phyloP scores from a whole-genome alignment of 805 yeast genomes.

The Debaryomyces tyrocola region DNA sequence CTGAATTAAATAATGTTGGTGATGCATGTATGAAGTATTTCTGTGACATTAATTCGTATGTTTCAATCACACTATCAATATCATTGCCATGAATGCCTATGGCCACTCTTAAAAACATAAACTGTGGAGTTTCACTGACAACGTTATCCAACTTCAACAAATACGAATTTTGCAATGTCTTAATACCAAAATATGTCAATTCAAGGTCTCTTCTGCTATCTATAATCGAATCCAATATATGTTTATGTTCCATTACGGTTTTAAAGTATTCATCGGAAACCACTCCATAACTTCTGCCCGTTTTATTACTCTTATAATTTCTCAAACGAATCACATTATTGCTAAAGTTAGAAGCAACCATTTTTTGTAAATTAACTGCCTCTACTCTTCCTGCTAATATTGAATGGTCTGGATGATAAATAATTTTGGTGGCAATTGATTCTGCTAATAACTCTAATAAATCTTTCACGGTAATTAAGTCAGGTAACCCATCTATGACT shows the following conservation, averaged over 20 bases:
- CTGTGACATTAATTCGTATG: slow-evolving; percentile 83
- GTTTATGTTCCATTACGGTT: slow-evolving; percentile 62
- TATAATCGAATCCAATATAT: slow-evolving; percentile 69
- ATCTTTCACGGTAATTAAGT: slow-evolving; percentile 13
- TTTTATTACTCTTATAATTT: slow-evolving; percentile 9
- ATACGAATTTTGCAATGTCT: slow-evolving; percentile 88
- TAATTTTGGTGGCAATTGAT: slow-evolving; percentile 31
- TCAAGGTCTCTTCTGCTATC: slow-evolving; percentile 75
- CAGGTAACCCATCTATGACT: slow-evolving; percentile 20
- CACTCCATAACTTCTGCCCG: slow-evolving; percentile 46
- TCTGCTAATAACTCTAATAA: slow-evolving; percentile 32
- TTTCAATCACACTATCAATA: slow-evolving; percentile 66
- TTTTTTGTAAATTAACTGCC: slow-evolving; percentile 26
- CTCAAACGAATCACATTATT: slow-evolving; percentile 20
- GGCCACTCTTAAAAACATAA: slow-evolving; percentile 85
- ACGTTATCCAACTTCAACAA: slow-evolving; percentile 54
- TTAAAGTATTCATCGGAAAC: slow-evolving; percentile 65
- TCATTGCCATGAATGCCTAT: slow-evolving; percentile 82
- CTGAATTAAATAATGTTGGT: slow-evolving; percentile 93
- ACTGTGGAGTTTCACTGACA: slow-evolving; percentile 92
- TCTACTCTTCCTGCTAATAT: slow-evolving; percentile 38
- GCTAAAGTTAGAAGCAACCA: slow-evolving; percentile 19
- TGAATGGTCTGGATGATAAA: slow-evolving; percentile 36
- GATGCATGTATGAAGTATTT: slow-evolving; percentile 92
- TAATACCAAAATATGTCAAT: slow-evolving; percentile 84